Conservation (phyloP, 139 green algal species). For the Dunaliella primolecta region DNA sequence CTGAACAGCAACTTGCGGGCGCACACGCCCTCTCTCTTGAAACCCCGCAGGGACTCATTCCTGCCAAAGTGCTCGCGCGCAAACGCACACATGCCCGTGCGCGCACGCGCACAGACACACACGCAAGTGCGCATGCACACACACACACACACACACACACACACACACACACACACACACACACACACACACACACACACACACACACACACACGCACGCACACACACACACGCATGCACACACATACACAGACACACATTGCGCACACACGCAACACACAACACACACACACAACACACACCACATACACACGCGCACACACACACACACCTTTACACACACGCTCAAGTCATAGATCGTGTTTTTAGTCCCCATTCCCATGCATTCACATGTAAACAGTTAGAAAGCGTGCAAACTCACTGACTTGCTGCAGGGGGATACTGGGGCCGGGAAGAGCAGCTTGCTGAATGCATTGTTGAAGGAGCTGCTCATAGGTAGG, state of each 20-base stretch:
- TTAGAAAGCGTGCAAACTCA: too few relatives aligned
- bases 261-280: neutral
- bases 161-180: neutral
- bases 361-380: too few relatives aligned
- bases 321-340: slow-evolving; percentile 1
- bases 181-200: neutral
- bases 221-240: neutral
- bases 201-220: slow-evolving; percentile 1
- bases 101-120: neutral
- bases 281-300: neutral
- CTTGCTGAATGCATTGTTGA: neutral
- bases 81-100: neutral
- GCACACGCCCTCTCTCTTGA: too few relatives aligned
- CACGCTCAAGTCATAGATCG: too few relatives aligned
- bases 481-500: neutral
- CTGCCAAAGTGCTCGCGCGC: neutral
- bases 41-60: too few relatives aligned
- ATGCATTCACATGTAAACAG: slow-evolving; percentile 11
- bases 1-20: too few relatives aligned
- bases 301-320: slow-evolving; percentile 1
- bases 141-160: slow-evolving; percentile 12
- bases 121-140: neutral
- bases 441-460: slow-evolving; percentile 1
- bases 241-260: neutral
- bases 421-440: neutral